Conservation (phyloP, 106 monocot genomes). For the Platanthera guangdongensis region DNA sequence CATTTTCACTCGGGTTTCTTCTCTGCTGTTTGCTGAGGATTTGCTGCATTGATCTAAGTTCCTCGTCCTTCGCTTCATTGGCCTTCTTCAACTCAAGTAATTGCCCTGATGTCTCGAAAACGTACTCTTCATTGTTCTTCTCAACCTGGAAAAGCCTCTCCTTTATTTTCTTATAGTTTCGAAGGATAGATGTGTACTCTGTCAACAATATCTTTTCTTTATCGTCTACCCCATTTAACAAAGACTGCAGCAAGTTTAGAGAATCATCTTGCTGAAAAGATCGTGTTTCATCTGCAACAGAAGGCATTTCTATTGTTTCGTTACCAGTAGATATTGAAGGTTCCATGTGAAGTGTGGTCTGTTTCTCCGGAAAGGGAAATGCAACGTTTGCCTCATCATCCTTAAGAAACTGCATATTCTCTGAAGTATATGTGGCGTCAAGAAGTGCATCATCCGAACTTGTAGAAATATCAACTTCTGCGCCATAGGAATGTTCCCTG, state of each 20-base stretch:
- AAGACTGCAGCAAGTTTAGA: slow-evolving; percentile 21
- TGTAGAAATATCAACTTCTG: slow-evolving; percentile 10
- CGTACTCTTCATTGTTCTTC: slow-evolving; percentile 27
- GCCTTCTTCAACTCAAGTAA: slow-evolving; percentile 39
- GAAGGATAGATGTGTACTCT: slow-evolving; percentile 61
- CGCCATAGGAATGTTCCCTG: slow-evolving; percentile 17
- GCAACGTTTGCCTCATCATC: neutral
- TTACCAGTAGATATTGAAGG: neutral
- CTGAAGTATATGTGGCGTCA: slow-evolving; percentile 12
- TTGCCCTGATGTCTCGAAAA: slow-evolving; percentile 32
- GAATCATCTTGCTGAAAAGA: slow-evolving; percentile 1
- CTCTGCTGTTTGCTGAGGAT: slow-evolving; percentile 35
- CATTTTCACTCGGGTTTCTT: slow-evolving; percentile 5
- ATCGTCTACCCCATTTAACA: slow-evolving; percentile 45
- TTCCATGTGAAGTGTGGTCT: neutral
- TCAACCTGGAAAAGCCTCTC: slow-evolving; percentile 38
- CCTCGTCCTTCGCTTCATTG: slow-evolving; percentile 60
- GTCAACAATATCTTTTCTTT: slow-evolving; percentile 56
- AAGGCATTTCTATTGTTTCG: neutral
- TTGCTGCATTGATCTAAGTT: slow-evolving; percentile 38
- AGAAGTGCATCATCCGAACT: slow-evolving; percentile 23
- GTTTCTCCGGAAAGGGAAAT: slow-evolving; percentile 1
- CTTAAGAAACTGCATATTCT: slow-evolving; percentile 11
- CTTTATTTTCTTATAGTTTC: slow-evolving; percentile 57
- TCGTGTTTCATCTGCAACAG: slow-evolving; percentile 1